These are phyloP conservation scores for Yamadazyma aaseri DNA, from an alignment of 1,139 yeast species.

Conservation along the genomic window DNA sequence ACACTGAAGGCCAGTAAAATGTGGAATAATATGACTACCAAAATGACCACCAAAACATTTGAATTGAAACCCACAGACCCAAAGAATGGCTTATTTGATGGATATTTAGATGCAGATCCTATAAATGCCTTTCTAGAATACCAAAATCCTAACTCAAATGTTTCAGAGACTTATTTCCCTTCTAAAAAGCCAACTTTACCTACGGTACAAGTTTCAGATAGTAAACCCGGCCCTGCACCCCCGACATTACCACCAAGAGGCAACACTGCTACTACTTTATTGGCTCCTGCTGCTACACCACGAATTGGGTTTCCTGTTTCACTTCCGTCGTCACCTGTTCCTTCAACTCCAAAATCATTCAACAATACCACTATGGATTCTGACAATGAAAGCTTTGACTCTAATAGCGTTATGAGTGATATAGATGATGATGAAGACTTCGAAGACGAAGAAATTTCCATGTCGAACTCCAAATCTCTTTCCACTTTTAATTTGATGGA, in stretches of 20 bases:
- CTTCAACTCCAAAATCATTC: slow-evolving; percentile 11
- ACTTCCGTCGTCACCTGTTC: slow-evolving; percentile 14
- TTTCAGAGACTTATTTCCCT: slow-evolving; percentile 33
- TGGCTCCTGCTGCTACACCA: slow-evolving; percentile 9
- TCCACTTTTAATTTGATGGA: slow-evolving; percentile 22
- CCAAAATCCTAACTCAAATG: slow-evolving; percentile 26
- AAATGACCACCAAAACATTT: slow-evolving; percentile 25
- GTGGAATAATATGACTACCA: slow-evolving; percentile 28
- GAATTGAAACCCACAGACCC: slow-evolving; percentile 28
- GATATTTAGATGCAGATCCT: slow-evolving; percentile 34
- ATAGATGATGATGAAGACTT: slow-evolving; percentile 17
- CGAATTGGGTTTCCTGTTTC: slow-evolving; percentile 13
- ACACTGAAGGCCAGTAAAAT: slow-evolving; percentile 23
- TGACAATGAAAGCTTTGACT: slow-evolving; percentile 20
- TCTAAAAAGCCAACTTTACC: slow-evolving; percentile 16
- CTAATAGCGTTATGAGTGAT: slow-evolving; percentile 14
- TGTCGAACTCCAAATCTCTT: slow-evolving; percentile 17
- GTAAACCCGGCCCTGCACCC: slow-evolving; percentile 8
- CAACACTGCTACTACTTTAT: slow-evolving; percentile 16
- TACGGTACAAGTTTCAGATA: slow-evolving; percentile 18
- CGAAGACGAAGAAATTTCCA: slow-evolving; percentile 13
- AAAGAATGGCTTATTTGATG: slow-evolving; percentile 33
- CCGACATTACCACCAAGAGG: slow-evolving; percentile 36
- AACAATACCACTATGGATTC: slow-evolving; percentile 4
- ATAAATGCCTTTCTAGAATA: slow-evolving; percentile 30